These are phyloP conservation scores for Plasmodium ovale DNA, from an alignment of 169 alveolate genomes.

Conservation along the genomic window DNA sequence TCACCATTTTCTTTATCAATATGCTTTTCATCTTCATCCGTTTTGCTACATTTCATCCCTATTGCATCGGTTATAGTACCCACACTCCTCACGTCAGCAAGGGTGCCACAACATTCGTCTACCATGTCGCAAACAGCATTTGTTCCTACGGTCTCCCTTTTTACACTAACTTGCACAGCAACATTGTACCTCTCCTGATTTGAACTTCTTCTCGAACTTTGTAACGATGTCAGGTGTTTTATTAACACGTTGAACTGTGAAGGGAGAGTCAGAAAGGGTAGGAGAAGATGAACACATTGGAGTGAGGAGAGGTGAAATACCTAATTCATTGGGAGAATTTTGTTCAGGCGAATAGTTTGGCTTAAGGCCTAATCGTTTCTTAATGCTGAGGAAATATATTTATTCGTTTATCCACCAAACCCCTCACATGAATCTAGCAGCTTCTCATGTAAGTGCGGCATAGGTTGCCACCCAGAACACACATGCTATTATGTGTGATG, in stretches of 20 bases:
- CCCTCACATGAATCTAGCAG: too few relatives aligned
- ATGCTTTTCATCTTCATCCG: background rate
- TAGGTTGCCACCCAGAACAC: too few relatives aligned
- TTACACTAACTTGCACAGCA: slow-evolving; percentile 35
- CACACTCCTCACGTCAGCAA: slow-evolving; percentile 17
- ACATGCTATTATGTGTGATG: background rate
- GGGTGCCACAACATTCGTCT: slow-evolving; percentile 28
- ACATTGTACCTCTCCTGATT: slow-evolving; percentile 10
- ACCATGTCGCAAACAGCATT: slow-evolving; percentile 64
- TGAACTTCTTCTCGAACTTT: background rate
- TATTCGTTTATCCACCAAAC: background rate
- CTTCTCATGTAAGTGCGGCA: too few relatives aligned
- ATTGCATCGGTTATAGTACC: slow-evolving; percentile 6
- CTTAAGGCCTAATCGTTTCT: background rate
- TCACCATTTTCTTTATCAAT: background rate
- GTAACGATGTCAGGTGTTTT: slow-evolving; percentile 39
- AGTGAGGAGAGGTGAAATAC: too few relatives aligned
- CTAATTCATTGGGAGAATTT: too few relatives aligned
- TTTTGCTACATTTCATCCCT: background rate
- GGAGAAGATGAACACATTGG: too few relatives aligned
- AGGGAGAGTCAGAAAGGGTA: background rate
- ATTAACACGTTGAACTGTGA: slow-evolving; percentile 54
- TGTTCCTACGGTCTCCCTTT: slow-evolving; percentile 26
- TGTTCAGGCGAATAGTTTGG: background rate
- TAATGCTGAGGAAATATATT: background rate